Evolutionary conservation across 352 stramenopile genomes (phyloP).

Genomic region (Paralagenidium karlingii): DNA sequence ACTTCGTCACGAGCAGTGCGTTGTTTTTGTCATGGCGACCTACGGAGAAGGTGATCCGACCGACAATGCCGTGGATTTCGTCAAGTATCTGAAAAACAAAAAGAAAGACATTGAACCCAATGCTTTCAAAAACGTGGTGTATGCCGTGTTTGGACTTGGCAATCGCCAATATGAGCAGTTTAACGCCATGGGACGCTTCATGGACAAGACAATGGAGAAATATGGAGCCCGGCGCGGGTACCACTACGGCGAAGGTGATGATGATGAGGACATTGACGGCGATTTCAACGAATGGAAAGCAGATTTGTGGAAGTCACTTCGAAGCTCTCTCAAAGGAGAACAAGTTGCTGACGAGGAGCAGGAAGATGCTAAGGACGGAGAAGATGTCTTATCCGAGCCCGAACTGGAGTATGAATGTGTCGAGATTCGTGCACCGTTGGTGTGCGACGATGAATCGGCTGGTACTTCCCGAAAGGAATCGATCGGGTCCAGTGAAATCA

Average conservation of each 20-base stretch:
- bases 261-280: constrained; percentile 90
- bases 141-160: constrained; percentile 95
- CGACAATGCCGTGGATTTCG: constrained; percentile 93
- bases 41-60: constrained; percentile 98
- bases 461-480: too few species aligned
- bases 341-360: constrained; percentile 8
- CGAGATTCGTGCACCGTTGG: constrained; percentile 19
- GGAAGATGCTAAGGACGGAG: constrained; percentile 4
- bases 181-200: constrained; percentile 91
- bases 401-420: constrained; percentile 49
- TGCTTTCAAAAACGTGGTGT: constrained; percentile 63
- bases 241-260: constrained; percentile 91
- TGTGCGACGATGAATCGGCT: constrained; percentile 3
- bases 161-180: constrained; percentile 99
- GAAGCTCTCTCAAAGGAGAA: constrained; percentile 1
- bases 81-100: constrained; percentile 83
- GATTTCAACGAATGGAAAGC: constrained; percentile 95
- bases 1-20: constrained; percentile 33
- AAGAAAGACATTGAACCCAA: constrained; percentile 8
- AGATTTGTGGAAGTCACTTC: constrained; percentile 71
- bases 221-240: constrained; percentile 80
- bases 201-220: constrained; percentile 80
- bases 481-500: constrained; percentile 27
- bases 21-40: constrained; percentile 94
- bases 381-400: constrained; percentile 13